phyloP scores from a whole-genome alignment of 768 basidiomycete species.

The Boletus tylopilopsis region DNA sequence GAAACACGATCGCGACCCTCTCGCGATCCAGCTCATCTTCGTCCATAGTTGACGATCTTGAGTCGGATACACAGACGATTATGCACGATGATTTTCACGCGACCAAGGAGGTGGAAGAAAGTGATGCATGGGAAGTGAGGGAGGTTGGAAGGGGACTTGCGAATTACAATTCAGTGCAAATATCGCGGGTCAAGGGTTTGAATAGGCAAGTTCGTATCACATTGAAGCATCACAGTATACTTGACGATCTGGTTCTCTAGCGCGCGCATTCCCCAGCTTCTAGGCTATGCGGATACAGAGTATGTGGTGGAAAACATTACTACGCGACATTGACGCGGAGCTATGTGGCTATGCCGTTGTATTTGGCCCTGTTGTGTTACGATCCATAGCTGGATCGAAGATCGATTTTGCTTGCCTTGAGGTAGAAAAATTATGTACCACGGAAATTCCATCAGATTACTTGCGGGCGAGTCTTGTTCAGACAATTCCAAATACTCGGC shows the following conservation, averaged over 20 bases:
- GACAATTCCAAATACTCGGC: constrained; percentile 1
- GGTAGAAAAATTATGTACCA: constrained; percentile 64
- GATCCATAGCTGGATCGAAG: constrained; percentile 1
- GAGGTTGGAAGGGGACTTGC: constrained; percentile 94
- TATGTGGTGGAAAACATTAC: constrained; percentile 97
- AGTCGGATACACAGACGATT: constrained; percentile 19
- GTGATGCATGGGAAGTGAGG: constrained; percentile 63
- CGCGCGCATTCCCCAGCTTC: constrained; percentile 68
- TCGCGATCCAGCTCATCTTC: constrained; percentile 38
- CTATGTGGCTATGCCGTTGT: constrained; percentile 45
- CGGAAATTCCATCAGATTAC: constrained; percentile 75
- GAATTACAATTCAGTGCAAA: constrained; percentile 94
- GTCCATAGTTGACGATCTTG: constrained; percentile 27
- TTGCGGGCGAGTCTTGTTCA: constrained; percentile 52
- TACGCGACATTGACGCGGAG: constrained; percentile 47
- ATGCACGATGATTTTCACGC: constrained; percentile 32
- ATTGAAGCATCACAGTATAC: not conserved
- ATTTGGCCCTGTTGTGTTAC: constrained; percentile 27
- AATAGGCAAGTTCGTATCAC: constrained; percentile 65
- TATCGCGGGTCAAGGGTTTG: constrained; percentile 79
- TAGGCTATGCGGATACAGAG: constrained; percentile 96
- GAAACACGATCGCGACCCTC: constrained; percentile 31
- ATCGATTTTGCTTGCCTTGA: constrained; percentile 8
- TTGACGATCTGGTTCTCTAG: constrained; percentile 39
- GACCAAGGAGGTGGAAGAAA: constrained; percentile 34